Evolutionary conservation across 1,139 yeast genomes (phyloP).

Genomic region (Saccharomyces hybrid): DNA sequence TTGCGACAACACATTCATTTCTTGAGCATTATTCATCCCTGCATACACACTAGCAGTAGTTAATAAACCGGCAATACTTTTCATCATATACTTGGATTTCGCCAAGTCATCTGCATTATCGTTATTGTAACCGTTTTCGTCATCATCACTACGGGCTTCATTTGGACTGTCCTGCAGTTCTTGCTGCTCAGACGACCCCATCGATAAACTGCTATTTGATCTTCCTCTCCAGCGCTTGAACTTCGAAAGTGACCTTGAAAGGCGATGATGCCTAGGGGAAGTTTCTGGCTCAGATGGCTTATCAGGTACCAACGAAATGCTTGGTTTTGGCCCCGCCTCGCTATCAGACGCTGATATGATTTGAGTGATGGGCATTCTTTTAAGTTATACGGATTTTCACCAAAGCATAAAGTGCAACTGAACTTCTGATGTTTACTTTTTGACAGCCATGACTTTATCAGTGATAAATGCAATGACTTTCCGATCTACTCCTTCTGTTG

Average conservation of each 20-base stretch:
- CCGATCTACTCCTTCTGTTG: background rate
- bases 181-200: background rate
- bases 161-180: background rate
- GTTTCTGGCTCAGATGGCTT: background rate
- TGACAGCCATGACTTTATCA: background rate
- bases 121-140: background rate
- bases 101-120: slow-evolving; percentile 30
- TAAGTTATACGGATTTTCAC: background rate
- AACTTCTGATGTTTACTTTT: background rate
- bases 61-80: slow-evolving; percentile 43
- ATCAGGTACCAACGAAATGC: background rate
- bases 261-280: background rate
- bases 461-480: background rate
- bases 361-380: background rate
- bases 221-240: background rate
- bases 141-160: background rate
- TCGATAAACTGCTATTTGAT: background rate
- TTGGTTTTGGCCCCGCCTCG: background rate
- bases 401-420: background rate
- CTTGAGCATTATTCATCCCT: slow-evolving; percentile 35
- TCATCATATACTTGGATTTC: slow-evolving; percentile 36
- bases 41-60: slow-evolving; percentile 49
- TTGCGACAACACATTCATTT: slow-evolving; percentile 21
- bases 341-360: background rate
- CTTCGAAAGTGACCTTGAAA: background rate